Base-by-base conservation (phyloP, 2,329 filamentous ascomycete species). In the Neofusicoccum sp. region DNA sequence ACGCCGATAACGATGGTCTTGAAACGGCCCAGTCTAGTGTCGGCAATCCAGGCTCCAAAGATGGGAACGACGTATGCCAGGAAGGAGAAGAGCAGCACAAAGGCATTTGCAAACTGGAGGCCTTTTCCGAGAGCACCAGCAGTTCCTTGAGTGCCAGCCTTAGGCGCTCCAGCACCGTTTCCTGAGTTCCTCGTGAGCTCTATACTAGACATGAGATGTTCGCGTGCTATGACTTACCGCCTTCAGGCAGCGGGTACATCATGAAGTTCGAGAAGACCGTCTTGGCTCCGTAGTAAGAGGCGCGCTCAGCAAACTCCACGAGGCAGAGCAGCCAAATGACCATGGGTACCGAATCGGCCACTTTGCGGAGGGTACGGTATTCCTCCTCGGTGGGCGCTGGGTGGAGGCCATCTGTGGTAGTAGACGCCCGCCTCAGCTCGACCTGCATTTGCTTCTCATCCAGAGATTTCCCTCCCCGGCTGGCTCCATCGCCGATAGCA, bases 211-310 rank as follows among this genome's bases (percentile, higher is more conserved):
- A 16, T 33, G 2, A 5, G 28, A 26, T 20, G 20, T 6, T 8
- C 20, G 20, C 3, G 38, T 2, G 28, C 9, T 3, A 24, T 28
- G 8, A 51, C 53, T 44, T 16, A 62, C 73, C 72, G 6, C 71
- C 73, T 12, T 62, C 38, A 2, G 86, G 86, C 3, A 89, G 69
- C 3, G 82, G 80, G 8, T 82, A 82, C 65, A 88, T 83, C 67
- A 89, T 81, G 66, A 82, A 89, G 69, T 89, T 89, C 63, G 77
- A 78, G 69, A 86, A 85, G 6, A 83, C 72, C 0, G 79, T 80
- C 63, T 81, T 77, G 5, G 80, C 76, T 63, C 84, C 84, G 67
- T 85, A 86, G 75, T 83, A 87, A 0, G 83, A 86, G 2, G 84
- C 84, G 59, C 85, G 76, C 68, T 87, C 85, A 59, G 82, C 82